A percentile compares a stretch with the other conserved stretches of the same genome.
Evolutionary conservation across 345 rosid genomes (phyloP).

Genomic region (Salix dunnii): DNA sequence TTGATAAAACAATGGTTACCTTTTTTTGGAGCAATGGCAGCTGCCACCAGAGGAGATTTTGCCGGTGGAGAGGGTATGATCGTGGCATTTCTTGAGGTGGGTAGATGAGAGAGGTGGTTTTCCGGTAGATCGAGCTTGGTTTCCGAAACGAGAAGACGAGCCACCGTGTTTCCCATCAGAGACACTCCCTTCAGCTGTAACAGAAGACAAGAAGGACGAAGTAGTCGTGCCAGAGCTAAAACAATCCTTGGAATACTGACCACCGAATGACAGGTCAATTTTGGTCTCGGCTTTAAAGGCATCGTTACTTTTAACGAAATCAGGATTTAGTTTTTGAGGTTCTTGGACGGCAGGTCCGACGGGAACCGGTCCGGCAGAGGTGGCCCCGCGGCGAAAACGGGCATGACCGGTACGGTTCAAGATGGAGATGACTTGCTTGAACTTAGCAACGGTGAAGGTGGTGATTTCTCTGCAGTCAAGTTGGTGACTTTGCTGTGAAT

Average conservation of each 20-base stretch:
- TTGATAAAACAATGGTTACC: conserved; percentile 7
- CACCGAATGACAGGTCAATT: not conserved
- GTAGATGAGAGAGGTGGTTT: not conserved
- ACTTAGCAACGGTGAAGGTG: not conserved
- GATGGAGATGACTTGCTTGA: conserved; percentile 1
- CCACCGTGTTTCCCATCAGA: not conserved
- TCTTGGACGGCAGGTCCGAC: not conserved
- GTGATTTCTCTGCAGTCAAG: not conserved
- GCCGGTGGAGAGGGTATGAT: not conserved
- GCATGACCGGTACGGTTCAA: not conserved
- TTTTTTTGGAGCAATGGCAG: conserved; percentile 30
- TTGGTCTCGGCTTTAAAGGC: not conserved
- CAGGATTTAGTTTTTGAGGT: not conserved
- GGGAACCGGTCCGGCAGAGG: not conserved
- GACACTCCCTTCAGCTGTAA: not conserved
- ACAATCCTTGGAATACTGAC: not conserved
- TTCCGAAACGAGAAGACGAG: not conserved
- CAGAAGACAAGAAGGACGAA: not conserved
- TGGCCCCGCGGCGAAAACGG: not conserved
- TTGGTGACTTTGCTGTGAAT: not conserved
- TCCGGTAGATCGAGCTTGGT: not conserved
- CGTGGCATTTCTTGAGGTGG: not conserved
- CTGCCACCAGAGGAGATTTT: conserved; percentile 11
- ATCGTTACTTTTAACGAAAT: not conserved
- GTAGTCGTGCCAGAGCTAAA: not conserved